Conservation (phyloP, 352 stramenopile species). For the Phytophthora fragariae region DNA sequence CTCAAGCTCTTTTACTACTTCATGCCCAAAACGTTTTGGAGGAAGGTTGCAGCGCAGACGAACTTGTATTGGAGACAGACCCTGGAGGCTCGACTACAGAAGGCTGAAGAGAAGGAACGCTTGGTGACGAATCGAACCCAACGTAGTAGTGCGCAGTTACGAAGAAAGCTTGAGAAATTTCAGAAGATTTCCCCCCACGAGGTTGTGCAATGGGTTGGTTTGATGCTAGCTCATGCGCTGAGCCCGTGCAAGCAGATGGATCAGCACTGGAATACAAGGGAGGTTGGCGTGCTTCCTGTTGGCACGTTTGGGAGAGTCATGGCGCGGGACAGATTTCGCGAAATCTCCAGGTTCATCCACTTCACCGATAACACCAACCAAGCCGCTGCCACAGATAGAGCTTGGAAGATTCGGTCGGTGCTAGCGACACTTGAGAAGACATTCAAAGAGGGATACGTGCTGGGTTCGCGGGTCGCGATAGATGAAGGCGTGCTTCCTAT, state of each 20-base stretch:
- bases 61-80: constrained; percentile 16
- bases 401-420: background rate
- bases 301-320: background rate
- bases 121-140: background rate
- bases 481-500: background rate
- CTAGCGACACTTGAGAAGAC: background rate
- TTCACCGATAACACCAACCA: background rate
- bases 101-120: background rate
- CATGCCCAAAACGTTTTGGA: constrained; percentile 19
- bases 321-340: background rate
- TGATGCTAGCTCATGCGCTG: background rate
- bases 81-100: background rate
- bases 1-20: constrained; percentile 24
- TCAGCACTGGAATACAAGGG: background rate
- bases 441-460: background rate
- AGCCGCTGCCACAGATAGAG: background rate
- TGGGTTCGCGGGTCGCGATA: background rate
- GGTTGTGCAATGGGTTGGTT: background rate
- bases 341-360: background rate
- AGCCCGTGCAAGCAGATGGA: background rate
- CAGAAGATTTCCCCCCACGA: background rate
- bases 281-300: background rate
- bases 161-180: background rate
- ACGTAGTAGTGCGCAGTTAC: background rate
- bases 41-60: background rate